A percentile compares a stretch with the other conserved stretches of the same genome.
Evolutionary conservation across 1,139 yeast genomes (phyloP).

Genomic region (Taphrina sp.): DNA sequence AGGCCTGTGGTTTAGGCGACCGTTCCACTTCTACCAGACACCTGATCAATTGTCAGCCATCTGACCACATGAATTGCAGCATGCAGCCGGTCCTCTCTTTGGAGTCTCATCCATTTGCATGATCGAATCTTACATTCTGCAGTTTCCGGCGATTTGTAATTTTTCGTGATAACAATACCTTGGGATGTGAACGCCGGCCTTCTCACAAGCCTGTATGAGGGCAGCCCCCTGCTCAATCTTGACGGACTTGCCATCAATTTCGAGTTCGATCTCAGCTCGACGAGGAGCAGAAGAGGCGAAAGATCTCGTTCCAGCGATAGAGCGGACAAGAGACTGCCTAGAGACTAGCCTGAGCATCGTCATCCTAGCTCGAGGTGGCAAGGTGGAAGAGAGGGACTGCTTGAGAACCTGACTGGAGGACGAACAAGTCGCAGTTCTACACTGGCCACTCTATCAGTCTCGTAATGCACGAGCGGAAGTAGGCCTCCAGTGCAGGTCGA

Average conservation of each 20-base stretch:
- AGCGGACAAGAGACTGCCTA: constrained; percentile 18
- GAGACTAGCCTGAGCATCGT: constrained; percentile 23
- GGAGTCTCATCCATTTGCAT: too few relatives aligned
- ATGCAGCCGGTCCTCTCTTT: too few relatives aligned
- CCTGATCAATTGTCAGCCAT: constrained; percentile 7
- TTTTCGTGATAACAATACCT: constrained; percentile 91
- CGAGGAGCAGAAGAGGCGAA: constrained; percentile 42
- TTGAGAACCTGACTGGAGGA: too few relatives aligned
- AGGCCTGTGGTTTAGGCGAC: constrained; percentile 86
- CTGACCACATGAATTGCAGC: too few relatives aligned
- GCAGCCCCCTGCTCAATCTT: constrained; percentile 83
- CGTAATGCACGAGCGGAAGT: neutral
- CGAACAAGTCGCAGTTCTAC: too few relatives aligned
- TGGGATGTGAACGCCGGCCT: constrained; percentile 84
- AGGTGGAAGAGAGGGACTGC: neutral
- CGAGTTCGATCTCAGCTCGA: constrained; percentile 65
- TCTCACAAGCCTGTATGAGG: constrained; percentile 86
- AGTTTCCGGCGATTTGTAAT: constrained; percentile 89
- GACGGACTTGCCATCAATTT: constrained; percentile 75
- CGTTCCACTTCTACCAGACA: constrained; percentile 87
- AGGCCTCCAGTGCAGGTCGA: neutral
- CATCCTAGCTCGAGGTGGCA: neutral
- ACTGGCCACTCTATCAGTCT: too few relatives aligned
- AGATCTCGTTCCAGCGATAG: constrained; percentile 26
- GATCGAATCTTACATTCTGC: constrained; percentile 65